phyloP scores from a whole-genome alignment of 176 grass and related monocot species.

The Alloteropsis semialata region DNA sequence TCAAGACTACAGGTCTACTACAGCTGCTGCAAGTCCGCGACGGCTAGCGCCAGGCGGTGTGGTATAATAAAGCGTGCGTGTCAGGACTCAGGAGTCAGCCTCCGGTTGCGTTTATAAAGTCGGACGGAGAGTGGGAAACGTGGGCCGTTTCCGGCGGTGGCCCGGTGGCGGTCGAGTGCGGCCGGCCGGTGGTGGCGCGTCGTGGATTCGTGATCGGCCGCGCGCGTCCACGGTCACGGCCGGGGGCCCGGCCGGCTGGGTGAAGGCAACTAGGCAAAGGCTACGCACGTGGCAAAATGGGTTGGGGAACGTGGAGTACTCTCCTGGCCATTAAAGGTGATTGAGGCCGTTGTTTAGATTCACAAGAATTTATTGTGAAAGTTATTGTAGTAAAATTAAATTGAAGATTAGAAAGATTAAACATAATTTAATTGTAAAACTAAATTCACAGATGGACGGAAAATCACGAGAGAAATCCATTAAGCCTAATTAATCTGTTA shows the following conservation, averaged over 20 bases:
- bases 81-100: not conserved
- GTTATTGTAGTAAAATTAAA: too few species aligned
- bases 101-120: not conserved
- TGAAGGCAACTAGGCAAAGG: too few species aligned
- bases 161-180: not conserved
- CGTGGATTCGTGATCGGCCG: not conserved
- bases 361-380: too few species aligned
- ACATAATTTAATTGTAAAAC: too few species aligned
- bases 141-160: not conserved
- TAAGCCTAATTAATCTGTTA: too few species aligned
- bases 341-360: too few species aligned
- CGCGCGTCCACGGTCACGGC: not conserved
- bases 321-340: not conserved
- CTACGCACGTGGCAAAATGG: slow-evolving; percentile 13
- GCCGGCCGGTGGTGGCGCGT: slow-evolving; percentile 4
- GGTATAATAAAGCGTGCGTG: slow-evolving; percentile 1
- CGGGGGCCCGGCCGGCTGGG: not conserved
- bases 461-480: too few species aligned
- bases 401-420: too few species aligned
- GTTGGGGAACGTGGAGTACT: not conserved
- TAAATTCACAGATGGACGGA: too few species aligned
- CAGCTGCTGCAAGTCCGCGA: not conserved
- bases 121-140: not conserved
- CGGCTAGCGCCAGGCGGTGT: not conserved
- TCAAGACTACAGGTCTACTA: too few species aligned